These are phyloP conservation scores for Heritiera littoralis DNA, from an alignment of 345 rosid species.

Conservation along the genomic window DNA sequence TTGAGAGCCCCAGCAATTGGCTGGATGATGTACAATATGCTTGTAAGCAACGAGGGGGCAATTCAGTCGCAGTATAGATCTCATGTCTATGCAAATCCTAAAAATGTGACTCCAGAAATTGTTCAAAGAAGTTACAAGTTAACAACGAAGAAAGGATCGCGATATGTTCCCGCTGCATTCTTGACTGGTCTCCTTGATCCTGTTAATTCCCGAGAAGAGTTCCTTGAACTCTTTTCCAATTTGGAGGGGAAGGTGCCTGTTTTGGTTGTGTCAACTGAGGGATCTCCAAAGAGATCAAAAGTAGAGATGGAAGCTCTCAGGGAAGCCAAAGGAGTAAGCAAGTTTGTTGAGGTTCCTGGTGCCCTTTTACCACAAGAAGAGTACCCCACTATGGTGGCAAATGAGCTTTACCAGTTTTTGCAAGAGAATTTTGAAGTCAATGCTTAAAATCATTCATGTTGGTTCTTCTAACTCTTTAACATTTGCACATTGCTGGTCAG, in stretches of 20 bases:
- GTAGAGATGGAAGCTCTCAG: slow-evolving; percentile 84
- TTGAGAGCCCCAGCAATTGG: slow-evolving; percentile 81
- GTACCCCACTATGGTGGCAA: slow-evolving; percentile 65
- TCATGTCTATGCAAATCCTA: slow-evolving; percentile 81
- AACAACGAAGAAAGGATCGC: slow-evolving; percentile 74
- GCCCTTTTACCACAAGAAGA: slow-evolving; percentile 94
- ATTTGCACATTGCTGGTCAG: background rate
- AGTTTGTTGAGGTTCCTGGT: slow-evolving; percentile 75
- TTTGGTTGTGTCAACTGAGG: slow-evolving; percentile 62
- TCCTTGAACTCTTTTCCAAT: slow-evolving; percentile 60
- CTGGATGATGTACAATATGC: slow-evolving; percentile 94
- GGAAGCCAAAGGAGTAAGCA: slow-evolving; percentile 70
- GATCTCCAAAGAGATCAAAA: slow-evolving; percentile 84
- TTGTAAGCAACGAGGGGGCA: slow-evolving; percentile 88
- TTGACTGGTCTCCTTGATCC: slow-evolving; percentile 92
- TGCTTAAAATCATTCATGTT: background rate
- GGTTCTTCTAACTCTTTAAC: too few relatives aligned
- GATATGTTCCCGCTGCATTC: slow-evolving; percentile 85
- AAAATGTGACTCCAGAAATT: slow-evolving; percentile 65
- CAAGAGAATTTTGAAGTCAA: slow-evolving; percentile 48
- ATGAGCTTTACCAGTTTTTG: slow-evolving; percentile 64
- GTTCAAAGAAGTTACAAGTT: slow-evolving; percentile 67
- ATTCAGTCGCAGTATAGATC: slow-evolving; percentile 85
- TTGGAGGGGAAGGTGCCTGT: slow-evolving; percentile 63
- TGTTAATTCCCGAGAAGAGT: slow-evolving; percentile 65